Percentiles rank a stretch among this genome's conserved stretches.
Evolutionary conservation across 108 stramenopile species (phyloP).

Genomic region (Nitzschia sp.): DNA sequence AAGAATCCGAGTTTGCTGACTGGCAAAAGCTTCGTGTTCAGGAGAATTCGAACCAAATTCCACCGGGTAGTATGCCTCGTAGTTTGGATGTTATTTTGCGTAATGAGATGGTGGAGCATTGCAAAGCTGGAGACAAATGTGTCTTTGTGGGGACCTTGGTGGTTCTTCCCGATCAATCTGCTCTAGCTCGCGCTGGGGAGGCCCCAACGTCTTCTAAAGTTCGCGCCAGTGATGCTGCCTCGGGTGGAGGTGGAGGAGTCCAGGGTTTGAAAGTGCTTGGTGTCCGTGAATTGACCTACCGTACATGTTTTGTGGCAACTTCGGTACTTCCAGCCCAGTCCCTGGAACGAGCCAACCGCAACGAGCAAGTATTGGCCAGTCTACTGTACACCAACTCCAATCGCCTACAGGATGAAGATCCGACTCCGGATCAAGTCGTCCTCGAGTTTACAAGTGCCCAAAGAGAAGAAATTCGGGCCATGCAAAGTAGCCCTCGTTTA

Average conservation of each 20-base stretch:
- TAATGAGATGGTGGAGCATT: conserved; percentile 95
- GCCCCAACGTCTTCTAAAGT: conserved; percentile 36
- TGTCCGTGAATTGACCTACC: conserved; percentile 94
- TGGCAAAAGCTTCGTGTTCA: conserved; percentile 98
- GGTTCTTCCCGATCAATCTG: conserved; percentile 92
- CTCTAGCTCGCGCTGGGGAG: conserved; percentile 87
- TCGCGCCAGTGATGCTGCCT: conserved; percentile 50
- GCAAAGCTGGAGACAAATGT: conserved; percentile 96
- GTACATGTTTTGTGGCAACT: conserved; percentile 91
- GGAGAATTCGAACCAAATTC: conserved; percentile 97
- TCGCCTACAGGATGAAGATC: conserved; percentile 38
- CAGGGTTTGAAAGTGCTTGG: conserved; percentile 89
- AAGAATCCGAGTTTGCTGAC: conserved; percentile 85
- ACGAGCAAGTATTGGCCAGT: conserved; percentile 49
- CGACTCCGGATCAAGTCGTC: conserved; percentile 76
- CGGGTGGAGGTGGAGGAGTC: conserved; percentile 85
- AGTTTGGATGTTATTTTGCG: conserved; percentile 91
- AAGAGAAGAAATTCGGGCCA: conserved; percentile 79
- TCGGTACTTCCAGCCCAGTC: conserved; percentile 77
- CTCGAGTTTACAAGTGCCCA: conserved; percentile 87
- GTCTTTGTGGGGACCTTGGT: conserved; percentile 89
- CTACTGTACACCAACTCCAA: conserved; percentile 27
- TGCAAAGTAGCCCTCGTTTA: conserved; percentile 63
- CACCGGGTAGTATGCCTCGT: conserved; percentile 96
- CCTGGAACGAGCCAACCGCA: conserved; percentile 28